Base-by-base conservation (phyloP, 2,329 filamentous ascomycete species). In the Cercospora sp. region DNA sequence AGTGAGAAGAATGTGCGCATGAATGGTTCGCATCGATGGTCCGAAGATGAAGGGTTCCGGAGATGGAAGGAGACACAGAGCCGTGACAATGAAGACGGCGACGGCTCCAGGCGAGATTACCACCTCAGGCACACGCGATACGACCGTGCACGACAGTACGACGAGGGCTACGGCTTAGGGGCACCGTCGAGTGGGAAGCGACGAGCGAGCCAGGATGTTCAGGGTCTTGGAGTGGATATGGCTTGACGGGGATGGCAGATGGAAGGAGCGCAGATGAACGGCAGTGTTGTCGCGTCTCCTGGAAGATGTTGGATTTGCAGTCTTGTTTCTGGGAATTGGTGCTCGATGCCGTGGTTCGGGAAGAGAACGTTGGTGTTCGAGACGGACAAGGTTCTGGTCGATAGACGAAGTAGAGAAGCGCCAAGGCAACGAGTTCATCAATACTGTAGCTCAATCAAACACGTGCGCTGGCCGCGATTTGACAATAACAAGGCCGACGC, bases 21-120 rank as follows among this genome's bases (percentile, higher is more conserved):
- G n/a, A 6, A 51, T 6, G 5, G 36, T 39, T 39, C 36, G 36
- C 36, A 39, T 39, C 36, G n/a, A 8, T 23, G 18, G 45, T 23
- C 45, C 4, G 18, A 18, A 20, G 42, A 48, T 48, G 42, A 48
- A 48, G 42, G 42, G 9, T 48, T 48, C 42, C 42, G 42, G 42
- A 31, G 28, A 57, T 57, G 26, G 53, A 57, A 57, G 53, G 53
- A n/a, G 53, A 23, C 53, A 57, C 45, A 57, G 53, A 30, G 53
- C 10, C 53, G 26, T 16, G 53, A 30, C 7, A 18, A 26, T 9
- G 53, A 31, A 57, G 53, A 30, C 26, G 53, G 53, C 6, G 53
- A 30, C 26, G 53, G 53, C 6, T 16, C n/a, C 1, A 16, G 53
- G 8, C 53, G 53, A 16, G 53, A 57, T n/a, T 6, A 5, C 20